Evolutionary conservation across 192 early-diverging fungal genomes (phyloP), one percentile per base, ranked within the genome.

Genomic region (Mortierella claussenii): DNA sequence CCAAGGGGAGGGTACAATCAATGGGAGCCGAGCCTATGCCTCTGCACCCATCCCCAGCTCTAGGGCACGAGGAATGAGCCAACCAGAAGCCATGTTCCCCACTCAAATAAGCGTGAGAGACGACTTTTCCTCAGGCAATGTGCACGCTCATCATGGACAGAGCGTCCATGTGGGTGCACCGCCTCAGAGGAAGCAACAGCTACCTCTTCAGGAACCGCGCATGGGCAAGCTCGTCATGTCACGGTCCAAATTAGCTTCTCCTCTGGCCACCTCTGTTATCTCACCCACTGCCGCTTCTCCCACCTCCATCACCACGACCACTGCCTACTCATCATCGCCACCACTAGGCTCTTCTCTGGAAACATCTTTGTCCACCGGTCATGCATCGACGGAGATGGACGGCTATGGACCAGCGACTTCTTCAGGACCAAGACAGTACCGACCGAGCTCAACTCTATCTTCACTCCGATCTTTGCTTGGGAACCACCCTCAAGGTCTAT

Each of bases 401-500:
- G 28, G 33, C 1, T n/a, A 48, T 11, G 36, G 2, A 13, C 17
- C 53, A 26, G 18, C 34, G 21, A 42, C 52, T 12, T 15, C 53
- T 12, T 37, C 53, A n/a, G 55, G 44, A 34, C 20, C 63, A 40
- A 42, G 55, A 23, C 34, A 36, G 0, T 32, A 31, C 40, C 49
- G 73, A n/a, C 73, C 65, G 6, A 76, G 73, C 13, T 76, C 73
- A 13, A 76, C 73, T 1, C 30, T 76, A 18, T 76, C 73, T 8
- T 76, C 73, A 7, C 64, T 76, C n/a, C 64, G 73, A 11, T 76
- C 73, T 0, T 50, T 76, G 18, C 52, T 76, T 3, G 73, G 73
- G 13, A 76, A 76, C 34, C 73, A 76, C 28, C 73, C 73, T 0
- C 73, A 76, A 43, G 73, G 73, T 11, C 55, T 76, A 5, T 76